Percentiles rank a stretch among this genome's conserved stretches.
These are phyloP conservation scores for Kodamaea anthophila DNA, from an alignment of 1,139 yeast genomes.

Conservation along the genomic window DNA sequence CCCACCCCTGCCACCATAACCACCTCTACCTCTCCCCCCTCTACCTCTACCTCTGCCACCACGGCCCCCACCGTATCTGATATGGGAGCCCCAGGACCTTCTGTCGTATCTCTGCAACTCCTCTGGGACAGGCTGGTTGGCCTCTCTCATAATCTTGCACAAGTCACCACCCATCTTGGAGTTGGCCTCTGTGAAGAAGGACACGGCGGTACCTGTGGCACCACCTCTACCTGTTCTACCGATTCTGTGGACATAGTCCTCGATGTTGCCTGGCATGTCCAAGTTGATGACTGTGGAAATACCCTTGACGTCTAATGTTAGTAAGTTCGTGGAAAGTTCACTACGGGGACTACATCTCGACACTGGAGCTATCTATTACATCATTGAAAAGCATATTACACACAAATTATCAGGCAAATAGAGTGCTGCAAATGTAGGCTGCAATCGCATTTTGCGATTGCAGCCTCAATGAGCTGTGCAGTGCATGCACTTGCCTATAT, in stretches of 20 bases:
- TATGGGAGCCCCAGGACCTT: constrained; percentile 49
- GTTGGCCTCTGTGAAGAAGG: constrained; percentile 87
- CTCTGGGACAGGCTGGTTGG: constrained; percentile 80
- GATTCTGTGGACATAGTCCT: constrained; percentile 92
- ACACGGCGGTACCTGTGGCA: constrained; percentile 88
- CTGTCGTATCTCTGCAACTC: constrained; percentile 54
- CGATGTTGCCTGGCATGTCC: constrained; percentile 97
- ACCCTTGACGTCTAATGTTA: constrained; percentile 87
- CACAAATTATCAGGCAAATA: constrained; percentile 4
- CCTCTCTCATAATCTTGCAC: constrained; percentile 88
- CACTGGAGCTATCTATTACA: constrained; percentile 9
- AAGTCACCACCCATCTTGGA: constrained; percentile 86
- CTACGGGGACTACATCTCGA: constrained; percentile 7
- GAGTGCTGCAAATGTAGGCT: no score
- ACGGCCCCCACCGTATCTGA: constrained; percentile 57
- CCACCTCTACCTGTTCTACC: constrained; percentile 99
- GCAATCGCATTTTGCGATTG: no score
- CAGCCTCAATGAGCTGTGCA: no score
- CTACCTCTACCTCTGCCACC: constrained; percentile 43
- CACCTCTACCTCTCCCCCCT: constrained; percentile 42
- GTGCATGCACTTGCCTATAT: constrained; percentile 1
- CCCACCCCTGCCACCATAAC: constrained; percentile 36
- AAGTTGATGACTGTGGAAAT: constrained; percentile 87
- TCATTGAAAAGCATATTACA: constrained; percentile 11
- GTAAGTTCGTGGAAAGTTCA: constrained; percentile 12